Base-by-base conservation (phyloP, 2,329 filamentous ascomycete genomes). In the Colletotrichum siamense region DNA sequence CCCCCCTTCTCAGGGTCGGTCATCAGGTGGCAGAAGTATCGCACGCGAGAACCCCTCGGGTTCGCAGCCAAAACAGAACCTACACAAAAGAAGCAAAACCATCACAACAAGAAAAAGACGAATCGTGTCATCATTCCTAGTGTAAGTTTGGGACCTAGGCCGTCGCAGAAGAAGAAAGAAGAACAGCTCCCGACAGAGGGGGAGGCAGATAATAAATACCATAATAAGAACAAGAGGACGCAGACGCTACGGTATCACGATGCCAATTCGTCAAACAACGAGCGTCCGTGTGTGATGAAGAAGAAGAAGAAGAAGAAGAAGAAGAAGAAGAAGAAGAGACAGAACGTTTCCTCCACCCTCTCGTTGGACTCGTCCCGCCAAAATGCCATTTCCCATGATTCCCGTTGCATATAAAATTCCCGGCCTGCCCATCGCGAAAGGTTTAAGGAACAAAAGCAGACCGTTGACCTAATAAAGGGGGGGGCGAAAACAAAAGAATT, bases 71-170 rank as follows among this genome's bases (percentile, higher is more conserved):
- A 39, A 49, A 13, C 12, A 52, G 9, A 61, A 61, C 52, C 52
- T 49, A 49, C 44, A 49, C 44, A 13, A 52, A 49, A 24, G 49
- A 68, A 57, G 30, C n/a, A 49, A 36, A 57, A 66, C 39, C 39
- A 44, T 44, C 18, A 49, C 18, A 49, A 49, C n/a, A 49, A 73
- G 18, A 39, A 52, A 65, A 61, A 30, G 36, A 57, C 32, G 49
- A 65, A 64, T 69, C 73, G 49, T 73, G 64, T 69, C 73, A 64
- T 73, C 64, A 76, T 76, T 73, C 34, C 65, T 65, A 44, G 26
- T 49, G 44, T 49, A 22, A 12, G 44, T 49, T 49, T n/a, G n/a
- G 44, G 44, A 49, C 44, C 10, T 49, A 49, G 44, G 44, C 44
- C 44, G 44, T 49, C 44, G 44, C 10, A 18, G 39, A 36, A 65